These are phyloP conservation scores for Neoascochyta sp. DNA, from an alignment of 2,329 filamentous ascomycete species.

Conservation along the genomic window DNA sequence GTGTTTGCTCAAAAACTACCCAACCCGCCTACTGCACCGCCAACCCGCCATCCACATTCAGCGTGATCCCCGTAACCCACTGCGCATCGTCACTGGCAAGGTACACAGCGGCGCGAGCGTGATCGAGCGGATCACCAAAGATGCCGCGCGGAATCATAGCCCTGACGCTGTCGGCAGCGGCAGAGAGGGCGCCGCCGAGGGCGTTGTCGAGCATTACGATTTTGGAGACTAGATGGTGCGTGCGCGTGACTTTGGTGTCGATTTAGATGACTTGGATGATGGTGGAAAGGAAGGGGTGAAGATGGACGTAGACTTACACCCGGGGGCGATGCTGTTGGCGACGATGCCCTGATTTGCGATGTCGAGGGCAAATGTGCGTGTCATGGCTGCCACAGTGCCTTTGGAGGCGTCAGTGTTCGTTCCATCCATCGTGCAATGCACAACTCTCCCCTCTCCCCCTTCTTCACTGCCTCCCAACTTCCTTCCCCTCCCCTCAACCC, in stretches of 20 bases:
- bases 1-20: too few species aligned
- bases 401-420: conserved; percentile 38
- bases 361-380: conserved; percentile 46
- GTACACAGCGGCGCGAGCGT: conserved; percentile 39
- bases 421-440: neutral
- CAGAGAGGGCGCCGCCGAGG: conserved; percentile 9
- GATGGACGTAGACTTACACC: conserved; percentile 31
- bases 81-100: conserved; percentile 44
- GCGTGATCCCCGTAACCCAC: conserved; percentile 42
- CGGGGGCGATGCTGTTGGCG: conserved; percentile 43
- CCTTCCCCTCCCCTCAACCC: too few species aligned
- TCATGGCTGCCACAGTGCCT: conserved; percentile 46
- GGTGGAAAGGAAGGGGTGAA: conserved; percentile 1
- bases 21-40: conserved; percentile 5
- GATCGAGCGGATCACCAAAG: conserved; percentile 19
- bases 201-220: conserved; percentile 31
- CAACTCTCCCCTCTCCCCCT: neutral
- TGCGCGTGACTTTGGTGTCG: too few species aligned
- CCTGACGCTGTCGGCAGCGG: conserved; percentile 9
- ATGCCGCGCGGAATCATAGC: conserved; percentile 17
- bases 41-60: conserved; percentile 45
- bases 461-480: neutral
- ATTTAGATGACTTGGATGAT: too few species aligned
- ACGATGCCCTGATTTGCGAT: conserved; percentile 43
- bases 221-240: conserved; percentile 20